Evolutionary conservation across 305 asterid species (phyloP).

Genomic region (Euphrasia arctica): DNA sequence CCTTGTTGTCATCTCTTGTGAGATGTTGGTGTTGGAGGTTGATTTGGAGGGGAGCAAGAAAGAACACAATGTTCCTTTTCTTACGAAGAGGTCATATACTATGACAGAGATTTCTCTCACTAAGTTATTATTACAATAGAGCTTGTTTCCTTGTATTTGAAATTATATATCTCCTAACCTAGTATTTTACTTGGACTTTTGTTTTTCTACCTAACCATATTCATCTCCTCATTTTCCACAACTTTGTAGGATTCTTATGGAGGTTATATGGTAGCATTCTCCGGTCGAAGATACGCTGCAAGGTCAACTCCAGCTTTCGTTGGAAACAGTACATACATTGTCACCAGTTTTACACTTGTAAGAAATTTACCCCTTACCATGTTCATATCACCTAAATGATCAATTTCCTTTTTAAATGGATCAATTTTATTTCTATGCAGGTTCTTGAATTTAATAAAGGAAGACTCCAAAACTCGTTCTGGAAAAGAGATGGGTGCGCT

Average conservation of each 20-base stretch:
- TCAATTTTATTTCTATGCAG: slow-evolving; percentile 33
- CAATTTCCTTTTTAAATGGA: slow-evolving; percentile 10
- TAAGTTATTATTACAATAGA: background rate
- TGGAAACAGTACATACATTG: slow-evolving; percentile 56
- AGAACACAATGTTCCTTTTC: background rate
- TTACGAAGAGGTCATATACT: background rate
- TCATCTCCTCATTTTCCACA: slow-evolving; percentile 11
- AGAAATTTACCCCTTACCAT: slow-evolving; percentile 25
- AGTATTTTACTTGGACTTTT: background rate
- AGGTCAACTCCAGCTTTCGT: slow-evolving; percentile 80
- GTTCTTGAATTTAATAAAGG: slow-evolving; percentile 90
- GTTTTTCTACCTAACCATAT: background rate
- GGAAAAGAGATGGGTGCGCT: slow-evolving; percentile 94
- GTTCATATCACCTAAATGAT: slow-evolving; percentile 10
- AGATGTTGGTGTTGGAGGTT: background rate
- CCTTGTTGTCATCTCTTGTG: background rate
- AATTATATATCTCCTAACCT: background rate
- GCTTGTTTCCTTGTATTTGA: background rate
- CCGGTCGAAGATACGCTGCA: slow-evolving; percentile 88
- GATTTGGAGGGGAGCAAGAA: no score
- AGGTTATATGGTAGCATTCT: slow-evolving; percentile 95
- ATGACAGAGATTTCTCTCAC: background rate
- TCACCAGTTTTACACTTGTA: slow-evolving; percentile 93
- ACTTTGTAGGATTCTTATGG: slow-evolving; percentile 64
- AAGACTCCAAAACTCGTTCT: slow-evolving; percentile 84